phyloP scores from a whole-genome alignment of 345 rosid genomes.

The Erysimum cheiranthoides region DNA sequence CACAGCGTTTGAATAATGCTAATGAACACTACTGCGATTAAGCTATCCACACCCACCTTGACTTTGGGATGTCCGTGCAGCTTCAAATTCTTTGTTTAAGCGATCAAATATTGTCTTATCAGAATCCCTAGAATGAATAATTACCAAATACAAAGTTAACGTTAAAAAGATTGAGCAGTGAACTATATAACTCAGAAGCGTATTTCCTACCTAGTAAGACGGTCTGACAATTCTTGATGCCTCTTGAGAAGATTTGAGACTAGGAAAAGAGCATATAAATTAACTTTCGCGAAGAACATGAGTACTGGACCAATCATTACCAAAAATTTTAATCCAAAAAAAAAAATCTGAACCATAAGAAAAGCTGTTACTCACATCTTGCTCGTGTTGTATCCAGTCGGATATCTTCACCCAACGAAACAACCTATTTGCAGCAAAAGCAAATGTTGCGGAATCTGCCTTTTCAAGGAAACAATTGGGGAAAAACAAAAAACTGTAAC shows the following conservation, averaged over 20 bases:
- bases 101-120: constrained; percentile 88
- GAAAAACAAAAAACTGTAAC: neutral
- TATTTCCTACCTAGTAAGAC: constrained; percentile 71
- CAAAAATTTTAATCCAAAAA: neutral
- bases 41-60: constrained; percentile 58
- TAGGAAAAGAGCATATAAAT: constrained; percentile 45
- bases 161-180: neutral
- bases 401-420: constrained; percentile 65
- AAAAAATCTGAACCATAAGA: constrained; percentile 9
- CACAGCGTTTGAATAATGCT: no score
- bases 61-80: constrained; percentile 77
- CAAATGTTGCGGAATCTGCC: neutral
- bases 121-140: constrained; percentile 68
- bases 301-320: constrained; percentile 8
- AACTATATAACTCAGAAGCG: neutral
- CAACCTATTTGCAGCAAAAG: constrained; percentile 52
- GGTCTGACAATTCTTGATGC: constrained; percentile 79
- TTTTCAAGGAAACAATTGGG: neutral
- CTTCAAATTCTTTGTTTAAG: constrained; percentile 87
- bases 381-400: constrained; percentile 79
- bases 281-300: constrained; percentile 24
- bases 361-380: constrained; percentile 56
- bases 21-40: neutral
- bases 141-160: constrained; percentile 17
- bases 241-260: constrained; percentile 84